A percentile compares a stretch with the other conserved stretches of the same genome.
These are phyloP conservation scores for Vitis hybrid DNA, from an alignment of 177 flowering plant genomes.

Conservation along the genomic window DNA sequence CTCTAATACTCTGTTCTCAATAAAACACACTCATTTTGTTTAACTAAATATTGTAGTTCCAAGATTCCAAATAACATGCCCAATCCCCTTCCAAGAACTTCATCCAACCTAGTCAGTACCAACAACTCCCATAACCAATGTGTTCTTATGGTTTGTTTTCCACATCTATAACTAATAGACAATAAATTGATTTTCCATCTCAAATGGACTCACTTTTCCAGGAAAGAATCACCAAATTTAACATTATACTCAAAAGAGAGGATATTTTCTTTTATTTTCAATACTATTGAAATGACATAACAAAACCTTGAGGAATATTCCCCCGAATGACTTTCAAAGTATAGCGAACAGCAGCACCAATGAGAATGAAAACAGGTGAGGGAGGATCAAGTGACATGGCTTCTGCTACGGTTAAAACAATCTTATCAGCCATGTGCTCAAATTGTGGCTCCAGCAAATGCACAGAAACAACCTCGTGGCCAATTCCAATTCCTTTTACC, in stretches of 20 bases:
- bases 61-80: background rate
- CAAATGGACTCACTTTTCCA: background rate
- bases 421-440: constrained; percentile 63
- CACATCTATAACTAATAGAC: background rate
- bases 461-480: constrained; percentile 83
- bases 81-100: background rate
- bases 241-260: background rate
- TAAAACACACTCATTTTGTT: background rate
- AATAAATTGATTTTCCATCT: background rate
- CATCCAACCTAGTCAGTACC: background rate
- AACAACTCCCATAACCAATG: background rate
- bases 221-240: background rate
- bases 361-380: constrained; percentile 80
- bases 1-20: too few species aligned
- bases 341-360: constrained; percentile 71
- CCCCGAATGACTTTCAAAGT: constrained; percentile 76
- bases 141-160: background rate
- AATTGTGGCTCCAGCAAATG: constrained; percentile 66
- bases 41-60: background rate
- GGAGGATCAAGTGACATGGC: constrained; percentile 94
- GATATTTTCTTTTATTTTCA: background rate
- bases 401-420: constrained; percentile 88
- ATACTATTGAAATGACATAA: background rate
- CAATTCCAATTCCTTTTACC: constrained; percentile 80
- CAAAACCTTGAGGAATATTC: constrained; percentile 73